Base-by-base conservation (phyloP, 2,329 filamentous ascomycete species). In the Cercospora zeina region DNA sequence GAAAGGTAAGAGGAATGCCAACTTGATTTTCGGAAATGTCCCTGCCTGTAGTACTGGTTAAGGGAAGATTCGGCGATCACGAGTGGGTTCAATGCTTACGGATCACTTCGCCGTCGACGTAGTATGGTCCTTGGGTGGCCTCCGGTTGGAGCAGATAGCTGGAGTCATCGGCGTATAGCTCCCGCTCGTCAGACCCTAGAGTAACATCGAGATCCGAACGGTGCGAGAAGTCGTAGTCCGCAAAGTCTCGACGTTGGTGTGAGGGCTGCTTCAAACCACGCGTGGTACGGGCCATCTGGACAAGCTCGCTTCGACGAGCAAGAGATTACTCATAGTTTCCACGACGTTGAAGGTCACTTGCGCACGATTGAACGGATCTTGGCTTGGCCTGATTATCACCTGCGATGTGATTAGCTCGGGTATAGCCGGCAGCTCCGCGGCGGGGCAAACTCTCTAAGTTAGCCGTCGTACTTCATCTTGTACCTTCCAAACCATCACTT, bases 1-100 rank as follows among this genome's bases (percentile, higher is more conserved):
- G 81, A 79, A 8, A 81, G 68, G 58, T 75, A 72, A 80, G 62
- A 3, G 73, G 69, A 4, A 81, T 71, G 54, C 79, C 79, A 0
- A 68, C 70, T 61, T 81, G 73, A 2, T 71, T 73, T 45, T 82
- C 80, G 5, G 70, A 71, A 54, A 81, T 70, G 56, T 81, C 73
- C 56, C 71, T 67, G 49, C 51, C 51, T 54, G 21, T 3, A 27
- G 11, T 1, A 47, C 21, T 24, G 11, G 16, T 47, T 21, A 47
- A 24, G 2, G 19, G 10, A 7, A 5, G 10, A 24, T 5, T 24
- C 19, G 6, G 11, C 3, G 19, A 21, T 16, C 1, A 13, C 31
- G 4, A 47, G 4, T 3, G 9, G 1, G 6, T 4, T 27, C 42
- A 30, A 2, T 8, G 11, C 51, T 71, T 65, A 37, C 79, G 77